Evolutionary conservation across 2,329 filamentous ascomycete species (phyloP), one percentile per base, ranked within the genome.

Genomic region (Verticillium longisporum): DNA sequence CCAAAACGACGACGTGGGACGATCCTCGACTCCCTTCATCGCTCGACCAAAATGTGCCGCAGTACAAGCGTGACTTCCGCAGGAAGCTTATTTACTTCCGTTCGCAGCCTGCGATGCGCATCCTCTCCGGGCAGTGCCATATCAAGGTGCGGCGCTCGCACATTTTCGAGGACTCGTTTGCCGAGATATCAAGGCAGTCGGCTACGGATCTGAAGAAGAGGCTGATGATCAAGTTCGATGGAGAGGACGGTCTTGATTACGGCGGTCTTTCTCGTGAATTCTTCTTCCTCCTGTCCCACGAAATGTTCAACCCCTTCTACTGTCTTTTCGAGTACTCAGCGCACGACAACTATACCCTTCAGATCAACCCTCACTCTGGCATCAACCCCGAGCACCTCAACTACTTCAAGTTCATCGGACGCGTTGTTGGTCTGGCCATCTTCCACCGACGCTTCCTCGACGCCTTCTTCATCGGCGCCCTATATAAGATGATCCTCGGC

Each of bases 231-330:
- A 99, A 99, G 79, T 99, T 99, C 68, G 95, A 99, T 68, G 95
- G 95, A 57, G 95, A 99, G 78, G 95, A 99, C 70, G 95, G 95
- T 77, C 80, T 99, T 63, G 95, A 99, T 77, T 99, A 99, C 72
- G 95, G 95, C 75, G 95, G 95, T 83, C 84, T 99, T 61, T 99
- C 95, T 38, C 85, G 93, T 84, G 95, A 99, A 77, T 99, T 99
- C 82, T 99, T 99, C 83, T 99, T 99, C 87, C 82, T 99, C 50
- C 86, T 99, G 60, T 98, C 94, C 15, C 95, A 99, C 78, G 95
- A 99, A 80, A 99, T 99, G 95, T 99, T 99, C 81, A 99, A 99
- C 76, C 95, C 95, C 36, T 99, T 99, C 79, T 99, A 99, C 80
- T 99, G 95, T 75, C 83, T 99, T 60, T 99, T 99, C 81, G 95